Percentiles rank a stretch among this genome's conserved stretches.
Conservation (phyloP, 2,329 filamentous ascomycete genomes). For the Hypoxylon sp. region DNA sequence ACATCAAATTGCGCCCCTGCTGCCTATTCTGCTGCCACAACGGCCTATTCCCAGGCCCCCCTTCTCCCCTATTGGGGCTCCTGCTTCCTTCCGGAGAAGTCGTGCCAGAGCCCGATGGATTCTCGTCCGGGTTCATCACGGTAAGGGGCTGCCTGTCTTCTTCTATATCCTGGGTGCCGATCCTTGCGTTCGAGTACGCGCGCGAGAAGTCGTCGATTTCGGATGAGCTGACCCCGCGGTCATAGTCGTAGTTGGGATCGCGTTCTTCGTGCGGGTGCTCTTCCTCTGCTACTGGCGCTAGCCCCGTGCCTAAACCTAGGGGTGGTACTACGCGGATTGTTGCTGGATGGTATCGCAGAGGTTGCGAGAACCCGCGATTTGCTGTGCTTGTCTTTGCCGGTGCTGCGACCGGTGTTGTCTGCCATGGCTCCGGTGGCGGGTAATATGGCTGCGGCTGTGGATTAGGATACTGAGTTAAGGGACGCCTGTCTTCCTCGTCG, state of each 20-base stretch:
- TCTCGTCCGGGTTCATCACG: constrained; percentile 35
- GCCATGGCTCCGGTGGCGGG: constrained; percentile 33
- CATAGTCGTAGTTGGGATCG: constrained; percentile 12
- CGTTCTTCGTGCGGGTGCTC: constrained; percentile 23
- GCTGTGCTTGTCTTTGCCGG: constrained; percentile 13
- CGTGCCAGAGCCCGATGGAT: constrained; percentile 11
- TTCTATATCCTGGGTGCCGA: constrained; percentile 53
- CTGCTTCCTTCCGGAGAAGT: constrained; percentile 18
- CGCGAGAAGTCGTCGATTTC: constrained; percentile 63
- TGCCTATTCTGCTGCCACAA: constrained; percentile 69
- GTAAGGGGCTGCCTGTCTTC: constrained; percentile 56
- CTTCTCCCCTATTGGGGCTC: constrained; percentile 28
- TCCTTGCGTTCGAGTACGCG: constrained; percentile 58
- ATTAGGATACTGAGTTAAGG: constrained; percentile 31
- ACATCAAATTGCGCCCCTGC: constrained; percentile 62
- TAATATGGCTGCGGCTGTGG: constrained; percentile 24
- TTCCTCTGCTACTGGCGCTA: constrained; percentile 49
- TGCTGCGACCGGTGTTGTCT: constrained; percentile 8
- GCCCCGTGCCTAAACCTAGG: constrained; percentile 43
- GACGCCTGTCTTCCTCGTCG: constrained; percentile 48
- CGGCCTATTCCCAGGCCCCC: constrained; percentile 54
- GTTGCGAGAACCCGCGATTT: constrained; percentile 40
- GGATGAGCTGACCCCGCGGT: constrained; percentile 50
- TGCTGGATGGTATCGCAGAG: constrained; percentile 46
- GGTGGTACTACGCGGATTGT: constrained; percentile 32